These are phyloP conservation scores for Punctularia strigosozonata DNA, from an alignment of 768 basidiomycete species.

Conservation along the genomic window DNA sequence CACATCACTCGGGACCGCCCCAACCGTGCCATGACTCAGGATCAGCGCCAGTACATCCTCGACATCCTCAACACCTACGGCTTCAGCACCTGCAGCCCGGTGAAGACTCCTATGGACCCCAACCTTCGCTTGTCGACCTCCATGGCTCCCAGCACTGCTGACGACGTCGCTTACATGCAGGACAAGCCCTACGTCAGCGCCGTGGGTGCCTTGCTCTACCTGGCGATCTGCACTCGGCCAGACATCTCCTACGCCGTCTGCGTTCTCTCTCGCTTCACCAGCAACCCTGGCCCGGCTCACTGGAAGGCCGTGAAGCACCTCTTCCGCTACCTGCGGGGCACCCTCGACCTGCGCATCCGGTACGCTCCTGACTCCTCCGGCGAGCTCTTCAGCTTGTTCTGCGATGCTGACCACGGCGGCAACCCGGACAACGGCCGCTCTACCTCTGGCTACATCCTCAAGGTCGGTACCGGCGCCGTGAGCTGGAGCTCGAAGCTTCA, in stretches of 20 bases:
- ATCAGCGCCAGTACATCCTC: constrained; percentile 20
- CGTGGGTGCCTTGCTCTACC: constrained; percentile 24
- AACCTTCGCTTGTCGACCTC: neutral
- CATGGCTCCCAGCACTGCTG: constrained; percentile 1
- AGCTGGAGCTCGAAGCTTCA: constrained; percentile 18
- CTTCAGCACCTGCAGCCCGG: constrained; percentile 15
- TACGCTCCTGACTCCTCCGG: no score
- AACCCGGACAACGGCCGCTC: constrained; percentile 11
- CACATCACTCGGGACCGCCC: constrained; percentile 10
- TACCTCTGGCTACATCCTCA: constrained; percentile 17
- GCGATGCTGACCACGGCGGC: constrained; percentile 20
- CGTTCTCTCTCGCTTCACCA: constrained; percentile 19
- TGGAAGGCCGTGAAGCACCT: constrained; percentile 27
- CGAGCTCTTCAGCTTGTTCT: constrained; percentile 9
- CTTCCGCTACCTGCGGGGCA: constrained; percentile 27
- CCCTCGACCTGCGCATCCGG: constrained; percentile 12
- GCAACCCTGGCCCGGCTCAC: constrained; percentile 21
- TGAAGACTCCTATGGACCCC: constrained; percentile 2
- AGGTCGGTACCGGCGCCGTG: constrained; percentile 11
- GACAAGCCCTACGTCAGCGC: constrained; percentile 12
- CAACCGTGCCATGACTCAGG: constrained; percentile 9
- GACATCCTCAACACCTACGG: constrained; percentile 13
- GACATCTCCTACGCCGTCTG: constrained; percentile 27
- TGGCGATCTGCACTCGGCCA: constrained; percentile 20
- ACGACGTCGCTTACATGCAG: constrained; percentile 4